Evolutionary conservation across 2,329 filamentous ascomycete species (phyloP).

Genomic region (Ophiocordyceps robertsii): DNA sequence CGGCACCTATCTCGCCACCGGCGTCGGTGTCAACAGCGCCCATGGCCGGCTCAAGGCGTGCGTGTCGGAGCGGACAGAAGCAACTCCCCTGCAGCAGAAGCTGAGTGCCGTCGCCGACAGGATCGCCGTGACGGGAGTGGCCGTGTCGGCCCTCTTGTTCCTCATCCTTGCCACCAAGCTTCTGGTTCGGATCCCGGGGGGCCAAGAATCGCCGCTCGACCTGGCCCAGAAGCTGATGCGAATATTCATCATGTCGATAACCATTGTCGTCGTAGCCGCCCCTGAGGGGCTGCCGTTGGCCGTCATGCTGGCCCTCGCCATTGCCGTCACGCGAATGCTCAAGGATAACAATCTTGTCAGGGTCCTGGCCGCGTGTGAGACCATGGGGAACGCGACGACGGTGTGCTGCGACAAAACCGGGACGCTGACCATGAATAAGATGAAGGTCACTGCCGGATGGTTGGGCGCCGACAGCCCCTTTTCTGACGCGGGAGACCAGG

Average conservation of each 20-base stretch:
- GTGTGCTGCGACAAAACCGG: conserved; percentile 55
- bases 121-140: too few species aligned
- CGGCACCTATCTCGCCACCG: conserved; percentile 62
- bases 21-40: conserved; percentile 61
- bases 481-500: conserved; percentile 18
- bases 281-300: conserved; percentile 47
- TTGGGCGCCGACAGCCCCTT: conserved; percentile 24
- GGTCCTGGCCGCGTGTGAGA: conserved; percentile 43
- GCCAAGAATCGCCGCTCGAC: conserved; percentile 26
- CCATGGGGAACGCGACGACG: conserved; percentile 50
- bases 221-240: conserved; percentile 45
- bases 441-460: conserved; percentile 46
- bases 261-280: conserved; percentile 45
- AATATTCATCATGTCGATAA: conserved; percentile 44
- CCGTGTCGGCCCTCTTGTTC: conserved; percentile 26
- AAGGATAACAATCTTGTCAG: conserved; percentile 50
- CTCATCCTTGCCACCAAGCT: conserved; percentile 25
- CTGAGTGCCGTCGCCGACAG: too few species aligned
- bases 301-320: conserved; percentile 46
- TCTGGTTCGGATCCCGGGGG: conserved; percentile 16
- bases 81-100: conserved; percentile 58
- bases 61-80: conserved; percentile 60
- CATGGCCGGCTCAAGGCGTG: conserved; percentile 71
- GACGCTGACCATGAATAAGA: conserved; percentile 49
- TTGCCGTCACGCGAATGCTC: conserved; percentile 49